Evolutionary conservation across 1,284 basidiomycete genomes (phyloP).

Genomic region (Inonotus obliquus): DNA sequence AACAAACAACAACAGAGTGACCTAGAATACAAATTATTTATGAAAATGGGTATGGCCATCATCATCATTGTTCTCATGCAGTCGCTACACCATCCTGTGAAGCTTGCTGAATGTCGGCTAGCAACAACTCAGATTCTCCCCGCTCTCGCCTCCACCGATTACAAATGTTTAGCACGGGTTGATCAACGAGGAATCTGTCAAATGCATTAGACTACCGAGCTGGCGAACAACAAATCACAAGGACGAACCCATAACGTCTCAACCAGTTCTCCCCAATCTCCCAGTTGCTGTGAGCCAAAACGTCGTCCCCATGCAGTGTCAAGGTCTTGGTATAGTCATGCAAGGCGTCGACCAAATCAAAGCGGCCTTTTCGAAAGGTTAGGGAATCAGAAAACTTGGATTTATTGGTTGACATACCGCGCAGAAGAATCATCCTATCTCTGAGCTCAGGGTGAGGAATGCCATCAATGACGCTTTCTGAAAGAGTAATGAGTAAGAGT

Average conservation of each 20-base stretch:
- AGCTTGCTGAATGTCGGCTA: constrained; percentile 46
- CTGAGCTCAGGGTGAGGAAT: constrained; percentile 83
- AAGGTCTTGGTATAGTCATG: constrained; percentile 63
- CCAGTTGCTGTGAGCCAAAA: constrained; percentile 84
- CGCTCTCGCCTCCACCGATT: constrained; percentile 78
- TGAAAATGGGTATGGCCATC: neutral
- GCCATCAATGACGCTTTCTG: constrained; percentile 85
- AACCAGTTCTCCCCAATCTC: constrained; percentile 83
- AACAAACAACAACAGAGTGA: neutral
- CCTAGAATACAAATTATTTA: neutral
- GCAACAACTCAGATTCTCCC: constrained; percentile 58
- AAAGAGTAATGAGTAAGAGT: constrained; percentile 16
- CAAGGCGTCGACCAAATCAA: constrained; percentile 72
- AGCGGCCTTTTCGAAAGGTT: constrained; percentile 49
- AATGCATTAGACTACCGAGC: neutral
- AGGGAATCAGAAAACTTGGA: neutral
- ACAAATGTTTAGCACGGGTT: constrained; percentile 52
- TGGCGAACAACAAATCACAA: constrained; percentile 4
- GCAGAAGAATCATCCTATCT: constrained; percentile 83
- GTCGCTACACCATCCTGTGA: constrained; percentile 28
- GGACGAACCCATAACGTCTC: constrained; percentile 67
- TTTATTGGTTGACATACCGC: constrained; percentile 44
- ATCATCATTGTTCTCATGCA: constrained; percentile 26
- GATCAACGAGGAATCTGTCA: constrained; percentile 66
- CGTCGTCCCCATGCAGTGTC: constrained; percentile 83